Evolutionary conservation across 2,329 filamentous ascomycete species (phyloP).

Genomic region (Diaporthe sp.): DNA sequence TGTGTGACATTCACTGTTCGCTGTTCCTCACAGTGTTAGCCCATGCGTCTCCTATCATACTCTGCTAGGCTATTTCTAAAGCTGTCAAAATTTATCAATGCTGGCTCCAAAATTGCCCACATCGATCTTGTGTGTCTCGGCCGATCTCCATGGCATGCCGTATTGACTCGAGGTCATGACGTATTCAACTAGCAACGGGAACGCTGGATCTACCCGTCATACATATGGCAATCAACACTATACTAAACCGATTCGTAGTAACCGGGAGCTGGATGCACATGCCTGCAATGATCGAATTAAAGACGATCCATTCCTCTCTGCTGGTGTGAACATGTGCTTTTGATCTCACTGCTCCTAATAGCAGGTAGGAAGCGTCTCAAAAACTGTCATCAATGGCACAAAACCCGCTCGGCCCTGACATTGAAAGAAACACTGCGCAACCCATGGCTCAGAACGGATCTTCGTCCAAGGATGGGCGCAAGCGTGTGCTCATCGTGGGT

Average conservation of each 20-base stretch:
- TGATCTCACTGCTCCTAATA: not conserved
- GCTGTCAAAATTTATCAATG: not conserved
- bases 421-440: not conserved
- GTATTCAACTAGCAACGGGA: conserved; percentile 19
- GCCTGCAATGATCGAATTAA: conserved; percentile 4
- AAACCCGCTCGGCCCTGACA: not conserved
- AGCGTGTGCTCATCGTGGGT: conserved; percentile 52
- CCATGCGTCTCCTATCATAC: not conserved
- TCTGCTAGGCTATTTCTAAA: not conserved
- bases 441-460: conserved; percentile 17
- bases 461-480: conserved; percentile 34
- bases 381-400: not conserved
- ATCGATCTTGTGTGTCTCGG: not conserved
- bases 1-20: not conserved
- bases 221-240: conserved; percentile 20
- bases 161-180: conserved; percentile 13
- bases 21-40: not conserved
- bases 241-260: not conserved
- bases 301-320: not conserved
- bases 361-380: not conserved
- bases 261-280: not conserved
- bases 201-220: conserved; percentile 25
- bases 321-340: fast-evolving
- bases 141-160: not conserved
- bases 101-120: not conserved